Evolutionary conservation across 768 basidiomycete species (phyloP).

Genomic region (Hypsizygus marmoreus): DNA sequence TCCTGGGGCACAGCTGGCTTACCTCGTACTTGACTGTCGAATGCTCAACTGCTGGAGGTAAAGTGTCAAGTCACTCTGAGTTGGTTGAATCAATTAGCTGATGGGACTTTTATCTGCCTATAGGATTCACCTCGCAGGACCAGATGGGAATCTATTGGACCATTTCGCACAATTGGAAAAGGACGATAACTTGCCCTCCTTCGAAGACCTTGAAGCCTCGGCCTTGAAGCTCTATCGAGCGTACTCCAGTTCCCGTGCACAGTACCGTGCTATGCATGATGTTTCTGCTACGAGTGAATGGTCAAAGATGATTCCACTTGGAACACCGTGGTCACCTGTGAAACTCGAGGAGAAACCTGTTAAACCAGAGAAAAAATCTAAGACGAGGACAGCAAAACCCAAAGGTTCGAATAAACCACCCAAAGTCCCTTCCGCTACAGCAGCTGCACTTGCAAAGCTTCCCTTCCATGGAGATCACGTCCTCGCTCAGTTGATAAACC

Average conservation of each 20-base stretch:
- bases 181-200: constrained; percentile 12
- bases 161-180: constrained; percentile 12
- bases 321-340: too few relatives aligned
- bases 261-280: constrained; percentile 12
- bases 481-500: constrained; percentile 24
- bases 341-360: too few relatives aligned
- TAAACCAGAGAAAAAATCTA: too few relatives aligned
- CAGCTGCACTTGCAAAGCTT: too few relatives aligned
- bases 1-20: constrained; percentile 17
- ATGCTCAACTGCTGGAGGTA: constrained; percentile 39
- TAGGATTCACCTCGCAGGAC: too few relatives aligned
- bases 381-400: too few relatives aligned
- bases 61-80: too few relatives aligned
- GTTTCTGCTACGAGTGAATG: constrained; percentile 1
- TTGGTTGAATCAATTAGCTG: too few relatives aligned
- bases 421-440: too few relatives aligned
- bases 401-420: too few relatives aligned
- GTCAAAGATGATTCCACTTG: too few relatives aligned
- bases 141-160: constrained; percentile 19
- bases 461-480: constrained; percentile 23
- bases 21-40: constrained; percentile 28
- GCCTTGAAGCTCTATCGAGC: constrained; percentile 10
- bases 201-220: constrained; percentile 20
- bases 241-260: constrained; percentile 14
- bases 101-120: too few relatives aligned